These are phyloP conservation scores for Thermoascus crustaceus DNA, from an alignment of 2,329 filamentous ascomycete genomes.

Conservation along the genomic window DNA sequence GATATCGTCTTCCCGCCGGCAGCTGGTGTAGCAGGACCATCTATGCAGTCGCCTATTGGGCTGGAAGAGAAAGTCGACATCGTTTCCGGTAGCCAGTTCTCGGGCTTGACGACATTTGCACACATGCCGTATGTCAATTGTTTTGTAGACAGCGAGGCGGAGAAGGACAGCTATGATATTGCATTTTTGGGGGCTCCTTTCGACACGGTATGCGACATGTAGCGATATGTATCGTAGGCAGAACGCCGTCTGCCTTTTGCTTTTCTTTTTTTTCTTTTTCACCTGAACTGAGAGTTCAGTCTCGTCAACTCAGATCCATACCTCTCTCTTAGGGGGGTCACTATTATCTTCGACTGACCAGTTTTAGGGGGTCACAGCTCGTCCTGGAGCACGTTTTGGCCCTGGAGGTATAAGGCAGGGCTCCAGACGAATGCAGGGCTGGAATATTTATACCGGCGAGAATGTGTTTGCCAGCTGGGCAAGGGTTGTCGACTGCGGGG, in stretches of 20 bases:
- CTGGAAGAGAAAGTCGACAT: conserved; percentile 33
- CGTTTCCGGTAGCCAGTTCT: conserved; percentile 35
- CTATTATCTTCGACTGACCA: neutral
- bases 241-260: too few relatives aligned
- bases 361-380: conserved; percentile 36
- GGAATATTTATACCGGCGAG: conserved; percentile 43
- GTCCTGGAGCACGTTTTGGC: conserved; percentile 47
- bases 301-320: too few relatives aligned
- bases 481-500: conserved; percentile 48
- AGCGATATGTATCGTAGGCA: too few relatives aligned
- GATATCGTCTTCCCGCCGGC: conserved; percentile 24
- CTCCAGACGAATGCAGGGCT: conserved; percentile 41
- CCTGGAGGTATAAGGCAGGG: conserved; percentile 45
- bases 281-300: too few relatives aligned
- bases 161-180: conserved; percentile 21
- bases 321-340: too few relatives aligned
- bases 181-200: conserved; percentile 46
- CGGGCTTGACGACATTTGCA: conserved; percentile 26
- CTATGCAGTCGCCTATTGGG: conserved; percentile 9
- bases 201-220: conserved; percentile 44
- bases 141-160: conserved; percentile 15
- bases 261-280: too few relatives aligned
- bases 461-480: conserved; percentile 43
- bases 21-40: conserved; percentile 13
- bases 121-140: conserved; percentile 26